A percentile compares a stretch with the other conserved stretches of the same genome.
These are phyloP conservation scores for Diplodia sapinea DNA, from an alignment of 2,329 filamentous ascomycete genomes.

Conservation along the genomic window DNA sequence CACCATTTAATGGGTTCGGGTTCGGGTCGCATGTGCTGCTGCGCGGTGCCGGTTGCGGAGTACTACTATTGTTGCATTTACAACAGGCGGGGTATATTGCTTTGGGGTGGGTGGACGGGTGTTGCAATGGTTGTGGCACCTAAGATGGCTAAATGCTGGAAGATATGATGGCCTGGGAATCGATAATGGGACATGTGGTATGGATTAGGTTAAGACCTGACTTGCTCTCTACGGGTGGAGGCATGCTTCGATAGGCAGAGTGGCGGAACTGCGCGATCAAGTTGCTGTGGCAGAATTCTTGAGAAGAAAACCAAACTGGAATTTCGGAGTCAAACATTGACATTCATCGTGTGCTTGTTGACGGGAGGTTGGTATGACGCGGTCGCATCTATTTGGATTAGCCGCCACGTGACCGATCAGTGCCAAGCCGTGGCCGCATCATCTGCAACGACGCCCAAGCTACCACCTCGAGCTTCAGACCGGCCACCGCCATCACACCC, in stretches of 20 bases:
- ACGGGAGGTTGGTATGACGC: not conserved
- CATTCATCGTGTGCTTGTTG: not conserved
- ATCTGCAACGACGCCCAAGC: constrained; percentile 28
- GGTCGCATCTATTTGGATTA: not conserved
- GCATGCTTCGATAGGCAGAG: not conserved
- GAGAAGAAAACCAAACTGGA: too few relatives aligned
- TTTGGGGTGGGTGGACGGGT: not conserved
- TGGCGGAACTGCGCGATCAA: not conserved
- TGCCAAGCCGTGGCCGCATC: constrained; percentile 16
- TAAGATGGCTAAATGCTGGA: constrained; percentile 5
- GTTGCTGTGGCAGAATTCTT: not conserved
- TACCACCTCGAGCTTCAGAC: constrained; percentile 21
- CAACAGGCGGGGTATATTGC: not conserved
- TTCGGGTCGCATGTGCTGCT: constrained; percentile 2
- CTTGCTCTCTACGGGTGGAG: not conserved
- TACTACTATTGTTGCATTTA: constrained; percentile 15
- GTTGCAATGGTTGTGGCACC: constrained; percentile 2
- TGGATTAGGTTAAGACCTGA: not conserved
- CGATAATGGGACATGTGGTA: constrained; percentile 10
- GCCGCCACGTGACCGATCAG: constrained; percentile 4
- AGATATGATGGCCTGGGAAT: not conserved
- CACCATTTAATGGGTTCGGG: constrained; percentile 2
- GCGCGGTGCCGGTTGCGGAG: constrained; percentile 5
- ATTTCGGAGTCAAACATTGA: not conserved
- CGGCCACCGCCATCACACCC: constrained; percentile 12